Conservation (phyloP, 257 asterid genomes). For the Petunia axillaris region DNA sequence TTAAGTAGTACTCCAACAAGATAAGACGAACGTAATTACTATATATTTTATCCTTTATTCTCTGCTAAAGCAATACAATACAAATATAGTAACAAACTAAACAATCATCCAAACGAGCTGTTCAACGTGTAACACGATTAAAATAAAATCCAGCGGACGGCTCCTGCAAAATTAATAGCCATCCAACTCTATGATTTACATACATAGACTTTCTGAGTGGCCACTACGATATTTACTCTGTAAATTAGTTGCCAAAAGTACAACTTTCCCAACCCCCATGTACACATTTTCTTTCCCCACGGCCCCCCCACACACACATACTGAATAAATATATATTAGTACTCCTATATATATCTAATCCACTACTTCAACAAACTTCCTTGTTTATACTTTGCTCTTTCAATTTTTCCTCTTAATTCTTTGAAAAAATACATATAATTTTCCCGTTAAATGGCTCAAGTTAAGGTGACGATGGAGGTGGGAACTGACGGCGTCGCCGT, state of each 20-base stretch:
- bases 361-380: not conserved
- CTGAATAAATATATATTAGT: not conserved
- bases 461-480: conserved; percentile 81
- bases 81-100: no score
- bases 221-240: not conserved
- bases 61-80: no score
- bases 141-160: not conserved
- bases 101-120: no score
- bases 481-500: conserved; percentile 90
- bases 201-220: not conserved
- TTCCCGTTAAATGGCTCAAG: conserved; percentile 42
- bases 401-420: not conserved
- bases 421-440: not conserved
- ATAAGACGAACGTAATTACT: no score
- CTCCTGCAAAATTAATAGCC: not conserved
- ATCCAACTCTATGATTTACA: no score
- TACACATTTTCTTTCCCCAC: not conserved
- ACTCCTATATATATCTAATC: not conserved
- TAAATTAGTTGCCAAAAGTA: not conserved
- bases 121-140: no score
- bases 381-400: not conserved
- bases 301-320: not conserved
- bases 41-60: no score
- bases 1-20: no score
- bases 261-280: not conserved